Percentiles rank a stretch among this genome's conserved stretches.
Evolutionary conservation across 306 rosid species (phyloP).

Genomic region (Cucumis sativus): DNA sequence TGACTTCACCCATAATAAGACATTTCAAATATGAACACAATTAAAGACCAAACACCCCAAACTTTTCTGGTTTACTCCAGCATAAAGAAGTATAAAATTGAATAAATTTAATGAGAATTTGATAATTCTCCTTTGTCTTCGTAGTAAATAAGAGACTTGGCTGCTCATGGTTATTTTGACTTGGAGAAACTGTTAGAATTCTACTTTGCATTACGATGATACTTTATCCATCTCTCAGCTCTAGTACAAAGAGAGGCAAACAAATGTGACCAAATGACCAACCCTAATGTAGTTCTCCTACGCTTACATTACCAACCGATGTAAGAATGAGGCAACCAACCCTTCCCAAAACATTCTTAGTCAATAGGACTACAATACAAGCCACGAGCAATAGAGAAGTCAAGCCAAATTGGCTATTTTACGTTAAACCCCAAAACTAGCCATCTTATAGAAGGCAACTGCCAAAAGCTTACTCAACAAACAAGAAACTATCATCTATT

Average conservation of each 20-base stretch:
- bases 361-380: background rate
- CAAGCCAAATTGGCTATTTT: background rate
- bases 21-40: background rate
- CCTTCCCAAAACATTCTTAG: background rate
- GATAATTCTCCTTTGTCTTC: no score
- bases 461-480: background rate
- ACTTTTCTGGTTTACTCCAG: no score
- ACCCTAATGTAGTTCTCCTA: background rate
- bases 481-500: background rate
- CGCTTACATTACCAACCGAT: background rate
- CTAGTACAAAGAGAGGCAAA: background rate
- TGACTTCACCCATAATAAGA: background rate
- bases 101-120: no score
- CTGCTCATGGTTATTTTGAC: no score
- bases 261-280: background rate
- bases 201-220: no score
- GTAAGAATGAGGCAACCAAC: background rate
- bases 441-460: background rate
- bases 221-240: background rate
- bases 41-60: background rate
- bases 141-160: no score
- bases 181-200: no score
- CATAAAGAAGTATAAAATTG: no score
- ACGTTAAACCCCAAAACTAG: background rate
- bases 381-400: background rate